Percentiles rank a stretch among this genome's conserved stretches.
Conservation (phyloP, 495 filamentous ascomycete genomes). For the Penicillium samsonianum region DNA sequence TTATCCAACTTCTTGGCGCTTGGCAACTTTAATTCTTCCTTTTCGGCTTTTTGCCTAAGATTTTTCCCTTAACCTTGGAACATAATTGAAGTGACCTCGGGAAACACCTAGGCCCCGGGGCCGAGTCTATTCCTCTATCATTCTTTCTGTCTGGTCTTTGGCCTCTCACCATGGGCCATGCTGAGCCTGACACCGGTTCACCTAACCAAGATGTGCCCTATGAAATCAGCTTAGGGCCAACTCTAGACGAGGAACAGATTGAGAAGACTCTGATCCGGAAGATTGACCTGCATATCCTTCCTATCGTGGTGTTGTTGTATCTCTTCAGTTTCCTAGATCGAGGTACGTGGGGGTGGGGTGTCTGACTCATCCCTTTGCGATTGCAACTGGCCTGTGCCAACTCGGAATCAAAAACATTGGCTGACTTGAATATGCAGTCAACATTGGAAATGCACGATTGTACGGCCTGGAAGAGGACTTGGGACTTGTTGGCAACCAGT, state of each 20-base stretch:
- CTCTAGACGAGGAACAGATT: conserved; percentile 40
- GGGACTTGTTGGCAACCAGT: conserved; percentile 60
- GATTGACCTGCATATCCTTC: conserved; percentile 61
- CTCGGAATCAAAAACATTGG: not conserved
- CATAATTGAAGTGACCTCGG: too few relatives aligned
- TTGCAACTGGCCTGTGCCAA: conserved; percentile 10
- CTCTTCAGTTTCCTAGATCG: conserved; percentile 68
- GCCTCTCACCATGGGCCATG: not conserved
- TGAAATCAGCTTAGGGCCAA: conserved; percentile 20
- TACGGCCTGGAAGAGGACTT: conserved; percentile 71
- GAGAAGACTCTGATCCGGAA: conserved; percentile 53
- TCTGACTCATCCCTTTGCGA: conserved; percentile 15
- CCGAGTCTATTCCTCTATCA: not conserved
- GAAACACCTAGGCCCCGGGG: not conserved
- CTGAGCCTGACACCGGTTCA: not conserved
- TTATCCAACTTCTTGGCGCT: conserved; percentile 8
- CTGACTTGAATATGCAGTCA: conserved; percentile 50
- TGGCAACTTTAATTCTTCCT: conserved; percentile 12
- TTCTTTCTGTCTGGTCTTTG: not conserved
- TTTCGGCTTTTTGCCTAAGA: not conserved
- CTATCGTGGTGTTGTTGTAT: conserved; percentile 62
- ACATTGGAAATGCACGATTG: conserved; percentile 75
- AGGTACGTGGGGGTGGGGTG: conserved; percentile 27
- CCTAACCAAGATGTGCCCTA: conserved; percentile 11
- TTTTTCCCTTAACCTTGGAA: not conserved